Base-by-base conservation (phyloP, 345 rosid species). In the Kandelia obovata region DNA sequence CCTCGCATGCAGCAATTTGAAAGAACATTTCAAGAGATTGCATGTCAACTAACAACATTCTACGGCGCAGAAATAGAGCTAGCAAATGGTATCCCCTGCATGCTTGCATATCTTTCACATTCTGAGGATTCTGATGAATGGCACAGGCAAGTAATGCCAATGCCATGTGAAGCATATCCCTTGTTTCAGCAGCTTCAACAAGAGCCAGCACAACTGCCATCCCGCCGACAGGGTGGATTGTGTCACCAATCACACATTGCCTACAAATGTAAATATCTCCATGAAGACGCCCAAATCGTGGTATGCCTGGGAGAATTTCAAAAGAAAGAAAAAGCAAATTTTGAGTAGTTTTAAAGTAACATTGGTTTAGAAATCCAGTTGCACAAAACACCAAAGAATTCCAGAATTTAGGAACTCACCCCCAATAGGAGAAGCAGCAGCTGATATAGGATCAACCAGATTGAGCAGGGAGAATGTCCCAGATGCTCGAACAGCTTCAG, bases 371-470 rank as follows among this genome's bases (percentile, higher is more conserved):
- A 56, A 21, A 56, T 26, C 31, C 31, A 25, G 16, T 10, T 3
- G 28, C 59, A 8, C 5, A 25, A 27, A 56, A 25, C 31, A 56
- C 17, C 28, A 51, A 56, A 32, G 26, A 43, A 21, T 32, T 15
- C 27, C n/a, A 52, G 58, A 32, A 25, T 49, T 23, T 5, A 13
- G 60, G 43, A 53, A 78, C 82, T 75, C 80, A 90, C 99, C 99
- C 65, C 99, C 97, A 32, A 95, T 92, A 66, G 99, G 98, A 80
- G 99, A 95, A 81, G 99, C 96, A 72, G 98, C 98, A 34, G 98
- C 99, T 16, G 98, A 92, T 88, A 84, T 74, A 46, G 99, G 98
- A 81, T 95, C 99, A 67, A 95, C 97, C 79, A 95, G 85, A 90
- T 95, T 95, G 77, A 95, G 91, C 84, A 95, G 78, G 59, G 97